phyloP scores from a whole-genome alignment of 768 basidiomycete genomes.

The Mycena belliarum region DNA sequence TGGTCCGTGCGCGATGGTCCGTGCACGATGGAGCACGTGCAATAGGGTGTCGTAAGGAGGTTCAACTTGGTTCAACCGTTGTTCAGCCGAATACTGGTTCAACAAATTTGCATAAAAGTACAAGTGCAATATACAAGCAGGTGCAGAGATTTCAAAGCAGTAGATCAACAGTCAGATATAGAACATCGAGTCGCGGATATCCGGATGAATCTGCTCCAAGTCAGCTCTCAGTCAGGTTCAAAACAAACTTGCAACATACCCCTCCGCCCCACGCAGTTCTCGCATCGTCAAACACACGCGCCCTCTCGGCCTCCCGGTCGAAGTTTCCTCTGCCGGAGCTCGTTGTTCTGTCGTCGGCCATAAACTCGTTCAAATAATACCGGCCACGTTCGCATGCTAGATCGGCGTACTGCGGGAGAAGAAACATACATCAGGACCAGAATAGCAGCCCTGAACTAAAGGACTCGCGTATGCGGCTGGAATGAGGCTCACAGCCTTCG shows the following conservation, averaged over 20 bases:
- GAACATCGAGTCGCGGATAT: conserved; percentile 70
- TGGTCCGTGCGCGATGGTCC: too few relatives aligned
- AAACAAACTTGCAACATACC: conserved; percentile 31
- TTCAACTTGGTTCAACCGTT: too few relatives aligned
- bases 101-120: too few relatives aligned
- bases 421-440: too few relatives aligned
- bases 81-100: too few relatives aligned
- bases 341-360: conserved; percentile 54
- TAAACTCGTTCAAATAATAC: conserved; percentile 72
- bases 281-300: conserved; percentile 46
- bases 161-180: too few relatives aligned
- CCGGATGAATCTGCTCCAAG: conserved; percentile 50
- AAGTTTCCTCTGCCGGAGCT: conserved; percentile 31
- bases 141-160: too few relatives aligned
- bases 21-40: too few relatives aligned
- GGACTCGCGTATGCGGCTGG: conserved; percentile 66
- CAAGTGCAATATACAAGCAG: too few relatives aligned
- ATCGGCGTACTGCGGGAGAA: conserved; percentile 73
- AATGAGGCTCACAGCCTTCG: conserved; percentile 79
- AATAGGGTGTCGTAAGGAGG: too few relatives aligned
- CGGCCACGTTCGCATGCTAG: conserved; percentile 80
- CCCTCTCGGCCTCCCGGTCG: conserved; percentile 40
- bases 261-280: conserved; percentile 54
- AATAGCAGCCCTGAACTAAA: too few relatives aligned
- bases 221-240: not conserved